Conservation (phyloP, 1,284 basidiomycete genomes). For the Ceratobasidium theobromae region DNA sequence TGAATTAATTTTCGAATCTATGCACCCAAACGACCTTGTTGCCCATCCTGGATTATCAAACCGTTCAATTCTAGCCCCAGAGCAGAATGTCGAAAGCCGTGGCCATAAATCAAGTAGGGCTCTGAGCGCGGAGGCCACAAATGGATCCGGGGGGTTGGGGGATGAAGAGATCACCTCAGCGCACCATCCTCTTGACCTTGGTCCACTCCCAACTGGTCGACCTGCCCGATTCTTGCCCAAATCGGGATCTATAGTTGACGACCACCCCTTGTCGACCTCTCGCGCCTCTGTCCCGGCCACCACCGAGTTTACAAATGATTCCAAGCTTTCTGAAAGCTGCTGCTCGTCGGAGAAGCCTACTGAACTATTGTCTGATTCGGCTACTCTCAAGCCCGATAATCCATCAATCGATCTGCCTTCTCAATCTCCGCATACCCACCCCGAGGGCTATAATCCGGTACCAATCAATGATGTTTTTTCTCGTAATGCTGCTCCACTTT, state of each 20-base stretch:
- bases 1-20: too few relatives aligned
- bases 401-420: neutral
- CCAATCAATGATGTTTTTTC: constrained; percentile 59
- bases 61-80: too few relatives aligned
- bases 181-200: neutral
- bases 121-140: neutral
- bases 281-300: neutral
- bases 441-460: constrained; percentile 51
- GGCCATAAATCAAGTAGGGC: too few relatives aligned
- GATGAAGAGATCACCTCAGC: neutral
- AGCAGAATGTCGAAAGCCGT: too few relatives aligned
- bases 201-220: neutral
- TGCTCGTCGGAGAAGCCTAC: neutral
- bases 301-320: neutral
- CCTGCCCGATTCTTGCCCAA: constrained; percentile 12
- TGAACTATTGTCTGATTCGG: neutral
- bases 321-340: neutral
- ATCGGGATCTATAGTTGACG: neutral
- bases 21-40: too few relatives aligned
- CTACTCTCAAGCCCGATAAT: neutral
- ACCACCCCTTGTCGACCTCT: neutral
- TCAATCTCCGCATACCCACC: neutral
- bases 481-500: constrained; percentile 56
- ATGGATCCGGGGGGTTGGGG: neutral
- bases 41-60: too few relatives aligned